Evolutionary conservation across 768 basidiomycete genomes (phyloP).

Genomic region (Trametes elegans): DNA sequence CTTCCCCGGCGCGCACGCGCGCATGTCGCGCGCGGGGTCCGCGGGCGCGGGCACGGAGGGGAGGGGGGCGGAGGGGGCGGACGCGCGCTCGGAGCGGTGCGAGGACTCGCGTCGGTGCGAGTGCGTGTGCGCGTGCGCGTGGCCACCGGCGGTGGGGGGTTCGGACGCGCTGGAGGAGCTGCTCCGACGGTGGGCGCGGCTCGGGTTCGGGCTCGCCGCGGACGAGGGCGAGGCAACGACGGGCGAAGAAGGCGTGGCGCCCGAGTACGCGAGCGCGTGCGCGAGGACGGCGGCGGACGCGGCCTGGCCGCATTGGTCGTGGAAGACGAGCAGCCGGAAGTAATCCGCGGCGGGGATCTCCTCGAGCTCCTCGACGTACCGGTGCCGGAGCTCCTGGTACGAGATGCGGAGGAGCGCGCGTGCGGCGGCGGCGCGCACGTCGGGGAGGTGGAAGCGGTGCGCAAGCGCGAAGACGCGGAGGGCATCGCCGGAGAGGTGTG

Average conservation of each 20-base stretch:
- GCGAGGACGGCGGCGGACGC: conserved; percentile 5
- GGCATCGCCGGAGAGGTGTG: conserved; percentile 1
- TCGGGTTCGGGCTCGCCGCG: background rate
- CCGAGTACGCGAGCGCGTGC: conserved; percentile 12
- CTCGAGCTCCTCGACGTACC: conserved; percentile 38
- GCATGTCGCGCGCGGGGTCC: conserved; percentile 11
- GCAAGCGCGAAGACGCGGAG: conserved; percentile 18
- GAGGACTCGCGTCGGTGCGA: conserved; percentile 1
- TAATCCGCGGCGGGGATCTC: conserved; percentile 41
- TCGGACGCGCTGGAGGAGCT: conserved; percentile 1
- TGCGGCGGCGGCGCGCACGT: conserved; percentile 7
- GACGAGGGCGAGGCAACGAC: background rate
- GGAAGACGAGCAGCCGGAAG: conserved; percentile 42
- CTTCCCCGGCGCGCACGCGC: background rate
- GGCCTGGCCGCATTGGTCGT: conserved; percentile 35
- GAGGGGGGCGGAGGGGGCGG: no score
- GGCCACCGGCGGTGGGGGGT: background rate
- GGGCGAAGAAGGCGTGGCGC: background rate
- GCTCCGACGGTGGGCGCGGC: background rate
- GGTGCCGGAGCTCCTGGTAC: conserved; percentile 6
- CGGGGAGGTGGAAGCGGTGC: conserved; percentile 5
- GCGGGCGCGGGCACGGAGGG: background rate
- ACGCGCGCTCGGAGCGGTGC: background rate
- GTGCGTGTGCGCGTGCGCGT: no score
- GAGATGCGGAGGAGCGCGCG: conserved; percentile 8